phyloP scores from a whole-genome alignment of 2,329 filamentous ascomycete genomes.

The Zymoseptoria tritici region DNA sequence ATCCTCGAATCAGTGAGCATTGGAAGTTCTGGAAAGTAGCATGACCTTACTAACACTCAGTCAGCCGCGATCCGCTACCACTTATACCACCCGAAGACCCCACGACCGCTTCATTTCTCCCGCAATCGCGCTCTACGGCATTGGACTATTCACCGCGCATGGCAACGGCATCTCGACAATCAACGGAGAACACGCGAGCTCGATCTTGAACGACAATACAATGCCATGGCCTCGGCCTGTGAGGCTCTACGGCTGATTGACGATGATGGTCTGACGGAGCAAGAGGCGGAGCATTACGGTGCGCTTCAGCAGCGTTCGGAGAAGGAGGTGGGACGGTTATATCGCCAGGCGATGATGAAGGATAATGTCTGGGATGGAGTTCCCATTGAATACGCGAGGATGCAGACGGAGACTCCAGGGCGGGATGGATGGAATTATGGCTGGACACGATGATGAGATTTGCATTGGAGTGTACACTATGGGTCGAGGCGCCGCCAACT shows the following conservation, averaged over 20 bases:
- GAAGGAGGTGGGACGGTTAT: constrained; percentile 57
- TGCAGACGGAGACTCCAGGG: constrained; percentile 75
- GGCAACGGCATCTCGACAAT: constrained; percentile 70
- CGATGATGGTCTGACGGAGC: constrained; percentile 32
- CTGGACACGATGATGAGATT: constrained; percentile 54
- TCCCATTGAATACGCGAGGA: constrained; percentile 84
- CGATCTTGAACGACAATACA: constrained; percentile 72
- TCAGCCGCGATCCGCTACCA: constrained; percentile 61
- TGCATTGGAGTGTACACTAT: not conserved
- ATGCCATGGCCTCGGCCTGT: constrained; percentile 75
- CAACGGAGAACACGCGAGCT: constrained; percentile 56
- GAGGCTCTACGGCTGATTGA: constrained; percentile 64
- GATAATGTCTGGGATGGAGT: constrained; percentile 73
- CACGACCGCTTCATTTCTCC: constrained; percentile 76
- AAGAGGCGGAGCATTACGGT: constrained; percentile 20
- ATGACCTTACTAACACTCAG: not conserved
- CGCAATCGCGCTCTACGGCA: constrained; percentile 83
- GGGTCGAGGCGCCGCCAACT: not conserved
- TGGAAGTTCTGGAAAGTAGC: not conserved
- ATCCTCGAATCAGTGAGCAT: constrained; percentile 28
- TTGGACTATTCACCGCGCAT: constrained; percentile 98
- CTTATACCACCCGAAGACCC: constrained; percentile 60
- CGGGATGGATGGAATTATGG: constrained; percentile 83
- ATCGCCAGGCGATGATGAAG: constrained; percentile 85
- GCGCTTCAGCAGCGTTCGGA: constrained; percentile 11